These are phyloP conservation scores for Trichosanthes cucumerina DNA, from an alignment of 306 rosid genomes.

Conservation along the genomic window DNA sequence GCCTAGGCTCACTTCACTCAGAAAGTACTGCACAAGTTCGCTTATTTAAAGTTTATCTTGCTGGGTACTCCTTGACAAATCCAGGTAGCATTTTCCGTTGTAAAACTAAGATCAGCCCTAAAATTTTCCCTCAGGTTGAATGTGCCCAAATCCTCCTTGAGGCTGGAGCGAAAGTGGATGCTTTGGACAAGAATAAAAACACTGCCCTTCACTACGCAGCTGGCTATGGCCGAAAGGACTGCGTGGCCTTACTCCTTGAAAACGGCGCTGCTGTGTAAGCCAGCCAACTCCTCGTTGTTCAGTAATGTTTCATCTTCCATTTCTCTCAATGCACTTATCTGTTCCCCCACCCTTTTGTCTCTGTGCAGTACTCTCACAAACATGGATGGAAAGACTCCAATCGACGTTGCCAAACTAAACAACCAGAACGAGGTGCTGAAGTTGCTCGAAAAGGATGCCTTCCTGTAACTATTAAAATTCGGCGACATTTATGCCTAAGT, in stretches of 20 bases:
- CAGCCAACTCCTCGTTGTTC: not conserved
- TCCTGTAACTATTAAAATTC: conserved; percentile 31
- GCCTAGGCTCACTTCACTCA: not conserved
- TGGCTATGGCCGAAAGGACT: conserved; percentile 96
- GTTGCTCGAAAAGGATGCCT: conserved; percentile 94
- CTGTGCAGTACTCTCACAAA: conserved; percentile 79
- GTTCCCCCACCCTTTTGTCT: not conserved
- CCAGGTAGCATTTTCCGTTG: not conserved
- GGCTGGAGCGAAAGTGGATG: conserved; percentile 91
- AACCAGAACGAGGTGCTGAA: conserved; percentile 74
- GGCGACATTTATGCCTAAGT: not conserved
- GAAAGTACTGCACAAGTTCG: not conserved
- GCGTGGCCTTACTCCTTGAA: conserved; percentile 85
- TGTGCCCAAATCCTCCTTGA: conserved; percentile 94
- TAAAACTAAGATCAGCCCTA: not conserved
- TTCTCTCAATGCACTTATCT: not conserved
- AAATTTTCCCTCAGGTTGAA: conserved; percentile 50
- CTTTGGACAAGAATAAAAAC: conserved; percentile 92
- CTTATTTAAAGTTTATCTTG: not conserved
- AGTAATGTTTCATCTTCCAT: not conserved
- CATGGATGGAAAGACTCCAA: conserved; percentile 92
- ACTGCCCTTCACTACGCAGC: conserved; percentile 99
- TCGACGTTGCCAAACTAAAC: conserved; percentile 97
- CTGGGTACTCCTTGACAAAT: not conserved
- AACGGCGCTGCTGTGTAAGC: conserved; percentile 97